phyloP scores from a whole-genome alignment of 2,329 filamentous ascomycete genomes.

The Botrytis aclada region DNA sequence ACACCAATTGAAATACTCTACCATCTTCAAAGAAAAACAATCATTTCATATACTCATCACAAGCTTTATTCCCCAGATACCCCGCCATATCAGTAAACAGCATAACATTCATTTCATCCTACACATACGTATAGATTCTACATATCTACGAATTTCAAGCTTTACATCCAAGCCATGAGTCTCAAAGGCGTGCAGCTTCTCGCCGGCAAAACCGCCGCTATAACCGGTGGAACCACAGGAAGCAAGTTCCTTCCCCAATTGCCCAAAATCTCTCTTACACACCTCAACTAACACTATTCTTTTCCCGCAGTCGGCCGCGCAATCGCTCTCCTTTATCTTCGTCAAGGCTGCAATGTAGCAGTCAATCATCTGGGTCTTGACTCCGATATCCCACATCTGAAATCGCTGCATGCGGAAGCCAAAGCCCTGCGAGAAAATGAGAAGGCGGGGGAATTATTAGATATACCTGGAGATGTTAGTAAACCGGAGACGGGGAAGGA shows the following conservation, averaged over 20 bases:
- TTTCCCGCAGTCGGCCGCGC: conserved; percentile 66
- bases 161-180: not conserved
- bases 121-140: not conserved
- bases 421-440: conserved; percentile 43
- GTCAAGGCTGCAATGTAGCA: conserved; percentile 73
- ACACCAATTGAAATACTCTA: not conserved
- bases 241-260: not conserved
- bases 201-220: conserved; percentile 19
- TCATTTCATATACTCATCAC: not conserved
- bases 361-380: conserved; percentile 72
- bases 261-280: conserved; percentile 38
- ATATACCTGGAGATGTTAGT: conserved; percentile 74
- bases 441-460: conserved; percentile 55
- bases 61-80: not conserved
- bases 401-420: conserved; percentile 52
- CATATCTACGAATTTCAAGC: not conserved
- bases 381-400: conserved; percentile 50
- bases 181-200: conserved; percentile 8
- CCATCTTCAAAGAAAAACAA: not conserved
- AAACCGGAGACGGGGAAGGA: conserved; percentile 66
- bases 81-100: not conserved
- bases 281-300: not conserved
- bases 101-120: not conserved
- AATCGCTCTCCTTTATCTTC: conserved; percentile 75
- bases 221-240: conserved; percentile 21